Percentiles rank a stretch among this genome's conserved stretches.
phyloP scores from a whole-genome alignment of 2,329 filamentous ascomycete species.

The Colletotrichum sp. region DNA sequence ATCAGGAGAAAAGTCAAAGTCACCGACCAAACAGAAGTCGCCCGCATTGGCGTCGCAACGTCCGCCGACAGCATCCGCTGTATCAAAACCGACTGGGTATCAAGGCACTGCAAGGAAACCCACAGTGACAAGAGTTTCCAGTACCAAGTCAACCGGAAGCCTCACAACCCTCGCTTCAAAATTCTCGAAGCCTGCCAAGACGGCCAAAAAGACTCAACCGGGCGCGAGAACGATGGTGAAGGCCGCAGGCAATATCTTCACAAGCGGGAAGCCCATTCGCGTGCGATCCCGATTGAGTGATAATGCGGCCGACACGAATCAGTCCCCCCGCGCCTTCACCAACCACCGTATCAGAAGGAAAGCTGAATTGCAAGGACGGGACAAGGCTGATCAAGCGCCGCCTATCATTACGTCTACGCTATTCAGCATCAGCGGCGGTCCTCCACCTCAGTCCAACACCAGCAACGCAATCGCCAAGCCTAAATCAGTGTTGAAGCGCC shows the following conservation, averaged over 20 bases:
- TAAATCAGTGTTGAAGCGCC: slow-evolving; percentile 4
- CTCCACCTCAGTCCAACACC: not conserved
- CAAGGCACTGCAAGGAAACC: slow-evolving; percentile 38
- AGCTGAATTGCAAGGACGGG: slow-evolving; percentile 46
- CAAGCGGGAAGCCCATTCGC: slow-evolving; percentile 44
- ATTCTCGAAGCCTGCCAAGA: slow-evolving; percentile 29
- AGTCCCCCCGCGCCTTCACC: slow-evolving; percentile 43
- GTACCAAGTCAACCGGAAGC: not conserved
- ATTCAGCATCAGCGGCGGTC: slow-evolving; percentile 30
- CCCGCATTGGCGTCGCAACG: not conserved
- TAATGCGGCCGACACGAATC: slow-evolving; percentile 44
- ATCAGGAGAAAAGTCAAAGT: not conserved
- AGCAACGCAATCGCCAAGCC: not conserved
- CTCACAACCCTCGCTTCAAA: not conserved
- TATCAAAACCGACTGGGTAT: slow-evolving; percentile 26
- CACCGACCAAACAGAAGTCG: not conserved
- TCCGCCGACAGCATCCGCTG: not conserved
- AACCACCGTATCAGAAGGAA: slow-evolving; percentile 41
- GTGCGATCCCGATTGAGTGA: slow-evolving; percentile 39
- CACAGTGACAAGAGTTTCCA: not conserved
- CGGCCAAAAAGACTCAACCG: slow-evolving; percentile 10
- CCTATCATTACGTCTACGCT: slow-evolving; percentile 26
- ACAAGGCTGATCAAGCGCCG: slow-evolving; percentile 46
- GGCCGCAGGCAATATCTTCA: slow-evolving; percentile 47
- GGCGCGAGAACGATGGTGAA: slow-evolving; percentile 4